Evolutionary conservation across 2,329 filamentous ascomycete species (phyloP).

Genomic region (Alternaria novae-zelandiae): DNA sequence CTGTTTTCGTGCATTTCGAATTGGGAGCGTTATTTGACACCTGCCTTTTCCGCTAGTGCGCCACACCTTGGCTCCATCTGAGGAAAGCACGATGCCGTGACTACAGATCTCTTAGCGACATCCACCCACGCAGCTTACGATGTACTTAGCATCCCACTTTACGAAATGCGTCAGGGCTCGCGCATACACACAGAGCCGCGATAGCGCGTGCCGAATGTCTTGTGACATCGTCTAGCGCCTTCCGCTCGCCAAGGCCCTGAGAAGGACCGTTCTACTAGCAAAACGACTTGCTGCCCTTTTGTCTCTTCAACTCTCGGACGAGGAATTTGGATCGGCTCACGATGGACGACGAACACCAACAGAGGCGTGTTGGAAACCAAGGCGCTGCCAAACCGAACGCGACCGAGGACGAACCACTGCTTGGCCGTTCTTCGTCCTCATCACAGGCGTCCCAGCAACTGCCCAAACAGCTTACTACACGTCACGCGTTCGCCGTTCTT

Average conservation of each 20-base stretch:
- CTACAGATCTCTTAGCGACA: neutral
- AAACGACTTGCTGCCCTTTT: neutral
- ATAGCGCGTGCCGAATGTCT: neutral
- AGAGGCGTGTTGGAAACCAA: neutral
- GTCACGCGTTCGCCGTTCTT: conserved; percentile 62
- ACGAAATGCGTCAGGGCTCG: neutral
- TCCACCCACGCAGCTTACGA: neutral
- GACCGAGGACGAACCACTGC: conserved; percentile 36
- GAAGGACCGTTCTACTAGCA: neutral
- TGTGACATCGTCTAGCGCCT: neutral
- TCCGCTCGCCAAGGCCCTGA: neutral
- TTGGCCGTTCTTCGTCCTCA: conserved; percentile 22
- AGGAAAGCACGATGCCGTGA: neutral
- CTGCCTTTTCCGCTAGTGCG: neutral
- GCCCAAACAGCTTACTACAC: conserved; percentile 43
- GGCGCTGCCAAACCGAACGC: conserved; percentile 19
- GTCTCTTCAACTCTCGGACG: neutral
- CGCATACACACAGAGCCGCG: neutral
- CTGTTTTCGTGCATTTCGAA: neutral
- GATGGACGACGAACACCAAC: neutral
- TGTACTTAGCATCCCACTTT: neutral
- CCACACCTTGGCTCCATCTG: neutral
- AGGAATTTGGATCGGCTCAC: neutral
- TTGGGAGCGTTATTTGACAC: neutral
- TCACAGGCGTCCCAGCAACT: conserved; percentile 17